Base-by-base conservation (phyloP, 139 green algal genomes). In the Haematococcus lacustris region DNA sequence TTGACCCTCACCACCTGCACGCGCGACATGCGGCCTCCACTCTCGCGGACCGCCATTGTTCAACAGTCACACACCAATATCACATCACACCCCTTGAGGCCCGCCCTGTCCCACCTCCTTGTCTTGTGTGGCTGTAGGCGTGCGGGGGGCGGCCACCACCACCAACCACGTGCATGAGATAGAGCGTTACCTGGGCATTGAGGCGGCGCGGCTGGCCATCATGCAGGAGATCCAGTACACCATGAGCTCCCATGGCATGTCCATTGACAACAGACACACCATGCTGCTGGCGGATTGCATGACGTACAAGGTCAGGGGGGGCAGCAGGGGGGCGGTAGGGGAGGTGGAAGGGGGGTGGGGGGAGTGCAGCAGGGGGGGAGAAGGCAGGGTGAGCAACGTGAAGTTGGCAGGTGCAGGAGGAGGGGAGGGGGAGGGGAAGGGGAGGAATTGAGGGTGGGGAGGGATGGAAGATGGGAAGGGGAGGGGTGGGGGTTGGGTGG, bases 241-340 rank as follows among this genome's bases (percentile, higher is more conserved):
- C 39, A 98, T 99, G 93, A 75, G 72, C 3, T 68, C 64, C 3
- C 91, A 98, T 82, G 93, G 95, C 81, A 99, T 99, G 92, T 83
- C 74, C 71, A 97, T 99, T 68, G 95, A 99, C 83, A 68, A 84
- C 26, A 81, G 95, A 3, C 95, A 99, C 86, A 96, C 82, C 60
- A 98, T 97, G 93, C 85, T 99, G 68, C 88, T 99, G 51, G 93
- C 95, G 0, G 95, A 99, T 85, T 94, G 93, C 80, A 99, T 99
- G 95, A 96, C 93, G 2, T 97, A 95, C 87, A 97, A 97, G 88
- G 47, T 43, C 13, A 34, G 50, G 2, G 47, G 67, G 30, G 41
- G 3, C n/a, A n/a, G n/a, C n/a, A n/a, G n/a, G n/a, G n/a, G n/a
- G n/a, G n/a, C n/a, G n/a, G n/a, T n/a, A n/a, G n/a, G n/a, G n/a